Base-by-base conservation (phyloP, 2,329 filamentous ascomycete species). In the Aurifilum marmelostoma region DNA sequence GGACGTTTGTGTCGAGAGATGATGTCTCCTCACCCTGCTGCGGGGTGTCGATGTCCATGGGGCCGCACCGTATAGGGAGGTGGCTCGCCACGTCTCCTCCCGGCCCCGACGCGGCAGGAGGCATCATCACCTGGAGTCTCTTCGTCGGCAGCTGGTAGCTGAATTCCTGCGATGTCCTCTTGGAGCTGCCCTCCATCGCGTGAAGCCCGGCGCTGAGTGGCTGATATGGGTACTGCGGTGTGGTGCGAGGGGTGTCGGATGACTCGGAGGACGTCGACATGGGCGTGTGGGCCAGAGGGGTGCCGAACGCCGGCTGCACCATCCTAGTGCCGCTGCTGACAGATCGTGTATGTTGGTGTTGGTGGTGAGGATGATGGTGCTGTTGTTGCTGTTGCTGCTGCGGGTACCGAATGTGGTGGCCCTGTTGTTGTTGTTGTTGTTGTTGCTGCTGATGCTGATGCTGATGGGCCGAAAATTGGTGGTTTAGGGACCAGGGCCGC, bases 231-330 rank as follows among this genome's bases (percentile, higher is more conserved):
- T 64, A 66, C 34, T 65, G 63, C 1, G 69, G 69, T n/a, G 69
- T 66, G 34, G 54, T 71, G 16, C 69, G 66, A 18, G 69, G 69
- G 12, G 69, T 71, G 27, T 68, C 63, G 32, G 67, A 60, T 2
- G 56, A 58, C 41, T 52, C 63, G 14, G 69, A 69, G 12, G 66
- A 59, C 3, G 69, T 68, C 32, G 65, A 65, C 27, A 62, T 58
- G 12, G 69, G 69, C 24, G 69, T 71, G 50, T 69, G 69, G 18
- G 66, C 63, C 21, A 69, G 18, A 4, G 69, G 69, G 29, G 67
- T 69, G 39, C 56, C 67, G 21, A 69, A 54, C 39, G 69, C 56
- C 43, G 64, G 69, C 29, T 67, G 69, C 29, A 67, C 63, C 47
- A 67, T 41, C 60, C 60, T 69, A n/a, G 67, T 67, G 21, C 62